These are phyloP conservation scores for Alternaria triticina DNA, from an alignment of 2,329 filamentous ascomycete genomes.

Conservation along the genomic window DNA sequence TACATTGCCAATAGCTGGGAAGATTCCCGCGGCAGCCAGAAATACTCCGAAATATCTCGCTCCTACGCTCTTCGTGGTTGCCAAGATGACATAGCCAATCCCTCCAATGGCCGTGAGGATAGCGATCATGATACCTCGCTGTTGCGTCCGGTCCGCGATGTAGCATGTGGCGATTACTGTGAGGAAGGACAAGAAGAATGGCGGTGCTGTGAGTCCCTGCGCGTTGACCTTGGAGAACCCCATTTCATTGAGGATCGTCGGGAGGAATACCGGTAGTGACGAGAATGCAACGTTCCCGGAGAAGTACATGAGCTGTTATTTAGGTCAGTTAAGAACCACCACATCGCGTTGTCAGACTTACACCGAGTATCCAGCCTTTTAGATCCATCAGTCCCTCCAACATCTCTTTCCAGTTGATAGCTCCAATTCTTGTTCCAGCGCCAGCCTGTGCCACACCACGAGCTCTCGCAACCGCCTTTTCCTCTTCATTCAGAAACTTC, in stretches of 20 bases:
- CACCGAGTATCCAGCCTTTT: conserved; percentile 45
- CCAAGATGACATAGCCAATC: conserved; percentile 70
- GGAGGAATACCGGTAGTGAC: conserved; percentile 53
- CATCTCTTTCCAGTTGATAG: conserved; percentile 38
- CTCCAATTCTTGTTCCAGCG: conserved; percentile 32
- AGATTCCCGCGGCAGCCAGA: conserved; percentile 66
- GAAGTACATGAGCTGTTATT: conserved; percentile 43
- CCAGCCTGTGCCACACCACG: conserved; percentile 43
- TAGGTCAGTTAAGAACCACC: background rate
- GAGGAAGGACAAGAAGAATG: conserved; percentile 71
- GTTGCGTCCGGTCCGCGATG: conserved; percentile 69
- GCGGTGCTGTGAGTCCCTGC: conserved; percentile 74
- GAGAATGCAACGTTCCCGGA: conserved; percentile 59
- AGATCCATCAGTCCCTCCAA: conserved; percentile 36
- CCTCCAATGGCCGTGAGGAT: conserved; percentile 63
- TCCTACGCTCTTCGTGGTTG: conserved; percentile 59
- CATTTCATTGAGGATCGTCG: conserved; percentile 60
- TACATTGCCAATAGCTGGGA: conserved; percentile 72
- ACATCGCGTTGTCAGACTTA: conserved; percentile 15
- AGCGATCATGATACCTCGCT: conserved; percentile 67
- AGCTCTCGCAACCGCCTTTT: conserved; percentile 44
- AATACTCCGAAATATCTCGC: conserved; percentile 61
- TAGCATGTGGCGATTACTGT: conserved; percentile 67
- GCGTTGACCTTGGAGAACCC: conserved; percentile 71
- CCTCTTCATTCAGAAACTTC: conserved; percentile 51